Evolutionary conservation across 1,139 yeast genomes (phyloP), one percentile per base, ranked within the genome.

Genomic region (Candida sojae): DNA sequence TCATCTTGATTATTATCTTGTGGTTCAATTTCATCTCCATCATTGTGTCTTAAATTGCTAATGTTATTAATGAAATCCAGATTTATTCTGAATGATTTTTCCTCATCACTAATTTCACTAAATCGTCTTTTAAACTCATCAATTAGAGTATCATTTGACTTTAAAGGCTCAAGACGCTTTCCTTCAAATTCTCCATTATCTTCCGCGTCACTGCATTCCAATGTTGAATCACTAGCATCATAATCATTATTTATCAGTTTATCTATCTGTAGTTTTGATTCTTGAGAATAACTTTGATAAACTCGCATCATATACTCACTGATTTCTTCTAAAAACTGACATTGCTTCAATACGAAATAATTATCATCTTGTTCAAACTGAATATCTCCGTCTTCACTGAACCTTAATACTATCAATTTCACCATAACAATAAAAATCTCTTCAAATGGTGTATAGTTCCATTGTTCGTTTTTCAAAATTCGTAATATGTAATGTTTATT

Each of bases 381-480:
- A 3, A 71, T 54, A n/a, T 50, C 46, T 9, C 56, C 57, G 28
- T 52, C 46, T 4, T 45, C 40, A 23, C 53, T 43, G 35, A 67
- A 60, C 31, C 62, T 58, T 5, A 63, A 54, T 6, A 67, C 50
- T 43, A 56, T 57, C 47, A 74, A 58, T 7, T 57, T 56, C 28
- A 71, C 56, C 36, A 60, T 64, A 5, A 72, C 75, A 12, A 74
- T 66, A 51, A 72, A 73, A 10, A 70, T 59, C 48, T 73, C 77
- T 48, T 59, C 57, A 3, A 29, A 36, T 33, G 39, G 42, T 25
- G 35, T 32, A 34, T 46, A 42, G 13, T 34, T 32, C 38, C 38
- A 33, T 10, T 21, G 35, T 13, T 42, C 44, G 5, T 35, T 35
- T 17, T 42, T 42, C n/a, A 42, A 42, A 29, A 42, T 42, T 8